Base-by-base conservation (phyloP, 768 basidiomycete genomes). In the Suillus luteus region DNA sequence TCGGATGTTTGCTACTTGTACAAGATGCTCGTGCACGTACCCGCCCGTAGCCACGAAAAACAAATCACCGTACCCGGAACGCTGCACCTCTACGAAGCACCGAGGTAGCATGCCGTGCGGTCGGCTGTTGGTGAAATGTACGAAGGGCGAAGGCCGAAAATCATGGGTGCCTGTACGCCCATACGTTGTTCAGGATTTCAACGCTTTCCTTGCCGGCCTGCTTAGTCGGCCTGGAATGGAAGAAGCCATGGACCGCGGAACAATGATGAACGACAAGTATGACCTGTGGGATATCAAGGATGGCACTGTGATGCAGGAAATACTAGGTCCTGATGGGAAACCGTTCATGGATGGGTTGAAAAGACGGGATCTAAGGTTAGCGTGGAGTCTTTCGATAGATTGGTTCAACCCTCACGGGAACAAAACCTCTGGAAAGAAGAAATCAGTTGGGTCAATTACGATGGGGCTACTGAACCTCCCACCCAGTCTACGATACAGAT, bases 151-250 rank as follows among this genome's bases (percentile, higher is more conserved):
- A 1, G 19, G 49, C 5, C n/a, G 0, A 24, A 43, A 22, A 41
- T 14, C 41, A 12, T 38, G 54, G 15, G 41, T 15, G 2, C 72
- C 67, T 2, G 57, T 64, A 5, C 62, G 59, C 10, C 60, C 62
- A 10, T 78, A 68, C 40, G 24, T 71, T 2, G 69, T 75, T 15
- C 72, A 77, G 19, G 70, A 76, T 31, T 59, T 75, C 2, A 65
- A 71, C 3, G 41, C 72, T 12, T 80, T 75, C 65, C 24, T 77
- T 6, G 72, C 63, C 0, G n/a, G 68, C 3, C 40, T 80, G 27
- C 59, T 74, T 10, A 72, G 66, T 24, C 61, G 63, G 4, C 68
- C 65, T 0, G 77, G 71, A 0, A 69, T 73, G 15, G 75, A 77
- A 59, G 64, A 67, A 31, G 31, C 31, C 3, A 31, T 31, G 31